phyloP scores from a whole-genome alignment of 1,284 basidiomycete genomes.

The Ceraceosorus guamensis region DNA sequence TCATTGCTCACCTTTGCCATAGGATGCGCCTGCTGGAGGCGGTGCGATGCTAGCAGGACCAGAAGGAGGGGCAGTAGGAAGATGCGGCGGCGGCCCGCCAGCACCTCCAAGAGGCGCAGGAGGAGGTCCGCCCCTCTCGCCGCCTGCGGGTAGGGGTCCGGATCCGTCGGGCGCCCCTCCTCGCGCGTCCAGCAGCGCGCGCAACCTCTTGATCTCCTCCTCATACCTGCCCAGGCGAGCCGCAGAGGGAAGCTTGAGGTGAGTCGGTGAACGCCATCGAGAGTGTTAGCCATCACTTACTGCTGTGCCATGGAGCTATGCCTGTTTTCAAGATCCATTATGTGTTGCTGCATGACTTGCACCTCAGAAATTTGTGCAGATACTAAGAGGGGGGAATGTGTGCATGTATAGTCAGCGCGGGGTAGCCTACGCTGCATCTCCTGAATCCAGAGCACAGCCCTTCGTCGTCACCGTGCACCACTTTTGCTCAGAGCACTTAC shows the following conservation, averaged over 20 bases:
- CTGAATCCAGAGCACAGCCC: neutral
- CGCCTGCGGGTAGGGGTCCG: slow-evolving; percentile 5
- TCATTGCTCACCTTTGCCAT: slow-evolving; percentile 6
- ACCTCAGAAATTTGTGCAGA: slow-evolving; percentile 65
- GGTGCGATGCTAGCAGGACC: slow-evolving; percentile 47
- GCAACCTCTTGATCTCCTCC: slow-evolving; percentile 63
- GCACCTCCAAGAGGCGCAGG: slow-evolving; percentile 10
- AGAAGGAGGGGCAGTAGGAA: slow-evolving; percentile 20
- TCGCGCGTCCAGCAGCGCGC: slow-evolving; percentile 57
- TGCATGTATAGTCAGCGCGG: too few species aligned
- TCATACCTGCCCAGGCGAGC: slow-evolving; percentile 56
- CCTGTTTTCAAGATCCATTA: slow-evolving; percentile 69
- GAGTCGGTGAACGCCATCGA: too few species aligned
- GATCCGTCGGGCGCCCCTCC: slow-evolving; percentile 21
- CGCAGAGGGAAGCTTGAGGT: neutral
- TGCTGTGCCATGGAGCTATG: slow-evolving; percentile 65
- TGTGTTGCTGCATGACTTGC: slow-evolving; percentile 62
- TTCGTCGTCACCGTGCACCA: neutral
- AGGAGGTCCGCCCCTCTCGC: slow-evolving; percentile 20
- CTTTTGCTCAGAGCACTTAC: slow-evolving; percentile 53
- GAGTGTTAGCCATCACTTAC: slow-evolving; percentile 38
- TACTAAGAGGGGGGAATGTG: slow-evolving; percentile 54
- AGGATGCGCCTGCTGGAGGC: slow-evolving; percentile 42
- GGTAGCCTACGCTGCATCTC: too few species aligned
- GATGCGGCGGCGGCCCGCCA: slow-evolving; percentile 18